Evolutionary conservation across 169 alveolate species (phyloP).

Genomic region (Eimeria necatrix): DNA sequence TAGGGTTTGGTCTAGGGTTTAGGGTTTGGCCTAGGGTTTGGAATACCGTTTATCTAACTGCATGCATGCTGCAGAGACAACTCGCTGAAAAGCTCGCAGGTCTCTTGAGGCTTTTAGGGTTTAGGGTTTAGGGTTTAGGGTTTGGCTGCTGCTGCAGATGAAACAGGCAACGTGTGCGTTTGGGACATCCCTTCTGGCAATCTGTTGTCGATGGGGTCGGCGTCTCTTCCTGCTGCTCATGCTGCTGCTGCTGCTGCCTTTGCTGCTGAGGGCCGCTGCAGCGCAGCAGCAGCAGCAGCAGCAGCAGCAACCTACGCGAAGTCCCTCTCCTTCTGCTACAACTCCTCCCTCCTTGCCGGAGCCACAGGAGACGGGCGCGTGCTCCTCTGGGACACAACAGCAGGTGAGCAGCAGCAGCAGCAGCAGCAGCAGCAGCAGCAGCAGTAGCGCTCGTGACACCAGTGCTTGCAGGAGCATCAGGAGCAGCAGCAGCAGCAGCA

Average conservation of each 20-base stretch:
- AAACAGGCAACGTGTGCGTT: slow-evolving; percentile 38
- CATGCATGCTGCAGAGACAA: neutral
- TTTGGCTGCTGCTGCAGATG: slow-evolving; percentile 29
- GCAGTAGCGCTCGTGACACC: neutral
- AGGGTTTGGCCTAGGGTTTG: neutral
- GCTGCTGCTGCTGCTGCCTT: slow-evolving; percentile 46
- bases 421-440: slow-evolving; percentile 14
- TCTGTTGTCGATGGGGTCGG: neutral
- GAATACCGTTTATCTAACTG: too few relatives aligned
- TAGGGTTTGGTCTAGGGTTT: neutral
- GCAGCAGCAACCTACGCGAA: neutral
- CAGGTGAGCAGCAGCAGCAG: neutral
- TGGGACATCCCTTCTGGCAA: slow-evolving; percentile 61
- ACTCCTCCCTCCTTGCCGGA: slow-evolving; percentile 61
- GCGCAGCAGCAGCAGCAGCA: slow-evolving; percentile 57
- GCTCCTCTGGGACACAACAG: slow-evolving; percentile 50
- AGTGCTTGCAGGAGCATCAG: neutral
- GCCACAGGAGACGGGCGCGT: slow-evolving; percentile 53
- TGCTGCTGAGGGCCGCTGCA: slow-evolving; percentile 43
- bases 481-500: neutral
- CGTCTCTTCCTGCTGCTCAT: slow-evolving; percentile 12
- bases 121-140: neutral
- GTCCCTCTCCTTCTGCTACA: slow-evolving; percentile 41
- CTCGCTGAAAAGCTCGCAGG: neutral
- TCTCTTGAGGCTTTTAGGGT: neutral